phyloP scores from a whole-genome alignment of 306 rosid genomes.

The Trichosanthes truncata region DNA sequence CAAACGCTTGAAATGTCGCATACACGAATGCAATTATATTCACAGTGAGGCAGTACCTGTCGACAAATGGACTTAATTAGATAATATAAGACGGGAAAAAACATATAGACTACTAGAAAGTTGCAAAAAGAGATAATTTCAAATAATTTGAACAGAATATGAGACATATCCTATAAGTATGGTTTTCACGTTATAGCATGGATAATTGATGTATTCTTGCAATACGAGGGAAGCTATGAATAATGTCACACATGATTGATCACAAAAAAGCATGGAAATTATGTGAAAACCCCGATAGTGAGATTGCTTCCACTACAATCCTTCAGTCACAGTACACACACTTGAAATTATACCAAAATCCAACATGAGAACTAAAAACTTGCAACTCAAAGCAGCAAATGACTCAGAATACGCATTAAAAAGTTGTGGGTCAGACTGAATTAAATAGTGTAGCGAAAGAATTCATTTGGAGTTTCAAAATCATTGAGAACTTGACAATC shows the following conservation, averaged over 20 bases:
- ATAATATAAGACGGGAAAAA: background rate
- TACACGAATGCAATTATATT: conserved; percentile 68
- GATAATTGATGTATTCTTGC: background rate
- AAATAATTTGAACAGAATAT: background rate
- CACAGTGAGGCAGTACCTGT: conserved; percentile 88
- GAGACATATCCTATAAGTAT: background rate
- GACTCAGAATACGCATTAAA: background rate
- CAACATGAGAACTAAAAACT: background rate
- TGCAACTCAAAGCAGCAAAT: conserved; percentile 1
- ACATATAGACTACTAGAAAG: background rate
- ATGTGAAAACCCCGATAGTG: background rate
- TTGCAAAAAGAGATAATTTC: background rate
- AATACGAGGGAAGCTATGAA: conserved; percentile 1
- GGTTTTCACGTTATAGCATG: background rate
- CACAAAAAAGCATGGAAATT: background rate
- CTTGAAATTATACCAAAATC: background rate
- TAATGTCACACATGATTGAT: background rate
- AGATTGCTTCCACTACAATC: background rate
- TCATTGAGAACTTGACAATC: background rate
- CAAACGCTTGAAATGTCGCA: conserved; percentile 56
- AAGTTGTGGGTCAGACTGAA: conserved; percentile 4
- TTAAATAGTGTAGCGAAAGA: background rate
- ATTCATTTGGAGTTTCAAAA: background rate
- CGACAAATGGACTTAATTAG: background rate
- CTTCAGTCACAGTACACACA: conserved; percentile 2